Percentiles rank a stretch among this genome's conserved stretches.
phyloP scores from a whole-genome alignment of 2,329 filamentous ascomycete genomes.

The Penicillium frequentans region DNA sequence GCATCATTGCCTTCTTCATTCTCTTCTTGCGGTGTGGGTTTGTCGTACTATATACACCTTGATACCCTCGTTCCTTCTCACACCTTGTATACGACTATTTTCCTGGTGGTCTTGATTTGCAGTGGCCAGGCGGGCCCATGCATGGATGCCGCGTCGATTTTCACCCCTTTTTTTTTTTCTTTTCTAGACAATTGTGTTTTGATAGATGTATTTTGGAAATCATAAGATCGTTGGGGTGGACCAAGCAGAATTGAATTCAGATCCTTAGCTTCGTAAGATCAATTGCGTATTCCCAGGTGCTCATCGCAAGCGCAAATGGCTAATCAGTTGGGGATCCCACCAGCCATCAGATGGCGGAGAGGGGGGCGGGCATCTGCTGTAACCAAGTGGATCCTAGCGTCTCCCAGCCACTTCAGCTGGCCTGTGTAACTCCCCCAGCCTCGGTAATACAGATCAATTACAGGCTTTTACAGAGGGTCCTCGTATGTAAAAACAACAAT shows the following conservation, averaged over 20 bases:
- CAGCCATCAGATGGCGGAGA: not conserved
- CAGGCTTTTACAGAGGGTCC: not conserved
- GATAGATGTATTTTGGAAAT: not conserved
- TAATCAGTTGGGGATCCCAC: not conserved
- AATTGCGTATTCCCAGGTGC: not conserved
- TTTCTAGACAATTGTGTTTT: not conserved
- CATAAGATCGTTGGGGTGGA: not conserved
- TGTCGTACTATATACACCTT: slow-evolving; percentile 13
- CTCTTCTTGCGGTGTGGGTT: not conserved
- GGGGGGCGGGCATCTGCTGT: not conserved
- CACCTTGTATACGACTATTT: slow-evolving; percentile 4
- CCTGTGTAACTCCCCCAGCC: slow-evolving; percentile 2
- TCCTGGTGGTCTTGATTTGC: slow-evolving; percentile 1
- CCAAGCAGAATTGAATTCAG: not conserved
- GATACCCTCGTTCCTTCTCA: slow-evolving; percentile 12
- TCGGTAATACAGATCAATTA: slow-evolving; percentile 5
- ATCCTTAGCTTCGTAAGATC: not conserved
- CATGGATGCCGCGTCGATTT: not conserved
- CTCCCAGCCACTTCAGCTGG: slow-evolving; percentile 7
- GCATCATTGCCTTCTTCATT: not conserved
- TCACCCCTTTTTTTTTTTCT: not conserved
- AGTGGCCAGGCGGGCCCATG: not conserved
- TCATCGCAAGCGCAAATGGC: not conserved
- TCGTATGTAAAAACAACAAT: not conserved
- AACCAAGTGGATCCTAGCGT: not conserved